Percentiles rank a stretch among this genome's conserved stretches.
Conservation (phyloP, 75 land plant species). For the Cryptomeria japonica region DNA sequence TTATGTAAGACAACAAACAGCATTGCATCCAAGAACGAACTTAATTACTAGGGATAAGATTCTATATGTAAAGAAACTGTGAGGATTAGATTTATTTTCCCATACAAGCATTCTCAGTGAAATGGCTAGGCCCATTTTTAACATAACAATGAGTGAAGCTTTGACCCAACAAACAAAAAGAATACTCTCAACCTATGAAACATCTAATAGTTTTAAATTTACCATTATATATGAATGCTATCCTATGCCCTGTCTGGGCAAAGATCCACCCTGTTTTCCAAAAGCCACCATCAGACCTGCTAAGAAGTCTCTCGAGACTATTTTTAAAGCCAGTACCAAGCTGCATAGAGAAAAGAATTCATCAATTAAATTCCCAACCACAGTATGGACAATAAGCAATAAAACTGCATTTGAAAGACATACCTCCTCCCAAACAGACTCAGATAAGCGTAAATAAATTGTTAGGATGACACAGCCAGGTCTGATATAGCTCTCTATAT, state of each 20-base stretch:
- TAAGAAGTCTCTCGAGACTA: constrained; percentile 52
- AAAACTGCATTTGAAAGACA: constrained; percentile 8
- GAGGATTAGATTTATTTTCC: neutral
- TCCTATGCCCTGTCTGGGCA: constrained; percentile 47
- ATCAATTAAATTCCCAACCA: constrained; percentile 5
- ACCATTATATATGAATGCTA: constrained; percentile 76
- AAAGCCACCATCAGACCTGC: constrained; percentile 43
- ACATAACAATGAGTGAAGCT: neutral
- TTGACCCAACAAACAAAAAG: neutral
- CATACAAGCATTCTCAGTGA: neutral
- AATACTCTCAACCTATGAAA: neutral
- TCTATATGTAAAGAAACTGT: neutral
- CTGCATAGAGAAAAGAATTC: constrained; percentile 33
- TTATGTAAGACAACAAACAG: neutral
- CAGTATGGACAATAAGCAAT: neutral
- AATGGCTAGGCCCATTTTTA: neutral
- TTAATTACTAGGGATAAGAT: neutral
- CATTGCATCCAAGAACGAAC: neutral
- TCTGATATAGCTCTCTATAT: constrained; percentile 91
- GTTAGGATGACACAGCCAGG: constrained; percentile 92
- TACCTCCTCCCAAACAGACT: constrained; percentile 80
- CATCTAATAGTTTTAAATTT: neutral
- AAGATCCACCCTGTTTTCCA: constrained; percentile 84
- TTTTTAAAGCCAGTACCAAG: constrained; percentile 47
- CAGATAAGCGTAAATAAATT: constrained; percentile 60